Evolutionary conservation across 345 rosid genomes (phyloP), one percentile per base, ranked within the genome.

Genomic region (Passiflora organensis): DNA sequence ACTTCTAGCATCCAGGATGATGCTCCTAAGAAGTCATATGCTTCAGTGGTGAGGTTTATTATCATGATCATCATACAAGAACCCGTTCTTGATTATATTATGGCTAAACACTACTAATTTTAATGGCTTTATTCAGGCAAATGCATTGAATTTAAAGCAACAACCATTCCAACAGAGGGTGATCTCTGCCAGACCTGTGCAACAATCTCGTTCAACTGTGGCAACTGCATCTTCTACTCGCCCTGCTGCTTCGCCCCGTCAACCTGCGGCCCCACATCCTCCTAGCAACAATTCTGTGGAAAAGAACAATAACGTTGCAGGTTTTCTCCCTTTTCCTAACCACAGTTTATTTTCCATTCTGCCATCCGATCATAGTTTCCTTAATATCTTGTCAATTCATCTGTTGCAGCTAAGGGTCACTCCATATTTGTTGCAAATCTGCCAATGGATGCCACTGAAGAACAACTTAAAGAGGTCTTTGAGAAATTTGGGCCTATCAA

Each of bases 371-470:
- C 10, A 9, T 23, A 37, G 10, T 18, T 39, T 2, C 14, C 5
- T 8, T 13, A 16, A 18, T 10, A 15, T 51, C 23, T 2, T 58
- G 32, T n/a, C n/a, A n/a, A 42, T 53, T 51, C 17, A 19, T 16
- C 41, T 44, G 15, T 68, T 70, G 58, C 75, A 82, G 89, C 68
- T 38, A 75, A 72, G 69, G 78, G 82, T 51, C 46, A 66, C 62
- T 75, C 90, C 43, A 73, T 84, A 36, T 84, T 81, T 65, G 81
- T 84, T 34, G 84, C 78, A 24, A 84, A 84, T 69, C 67, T 84
- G 71, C 90, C 86, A 10, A 66, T 68, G 63, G 67, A 62, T 73
- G 86, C 84, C 16, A 81, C 84, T 46, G 69, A 49, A 21, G 80
- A 51, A 44, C 76, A 70, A 60, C 78, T 81, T 8, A 62, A 19